Base-by-base conservation (phyloP, 2,329 filamentous ascomycete genomes). In the Raffaelea ambrosiae region DNA sequence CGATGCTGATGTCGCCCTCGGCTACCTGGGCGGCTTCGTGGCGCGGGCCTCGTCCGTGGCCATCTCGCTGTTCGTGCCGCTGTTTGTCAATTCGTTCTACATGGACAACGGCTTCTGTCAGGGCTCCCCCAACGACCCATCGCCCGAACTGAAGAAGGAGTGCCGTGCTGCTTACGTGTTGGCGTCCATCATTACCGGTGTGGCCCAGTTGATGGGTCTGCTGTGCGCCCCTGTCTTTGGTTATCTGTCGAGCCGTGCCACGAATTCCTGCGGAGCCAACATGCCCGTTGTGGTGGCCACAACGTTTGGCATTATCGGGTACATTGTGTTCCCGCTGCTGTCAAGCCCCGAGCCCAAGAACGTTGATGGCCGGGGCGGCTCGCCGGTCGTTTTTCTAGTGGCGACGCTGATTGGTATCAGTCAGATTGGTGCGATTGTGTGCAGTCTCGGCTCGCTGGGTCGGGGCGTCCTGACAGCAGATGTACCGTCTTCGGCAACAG, bases 401-500 rank as follows among this genome's bases (percentile, higher is more conserved):
- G 88, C 89, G 39, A 79, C 84, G 0, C 67, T 95, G 18, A 80
- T 97, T 36, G 93, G 93, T 14, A 79, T 95, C 59, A 94, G 88
- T 58, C 93, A 98, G 65, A 97, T 98, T 52, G 93, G 91, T 2
- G 86, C 89, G 11, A 97, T 98, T 50, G 93, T 98, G 1, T 96
- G 90, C 67, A 95, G 88, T 54, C 76, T 98, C n/a, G 89, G 87
- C 1, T 80, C 93, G 1, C 75, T 98, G 3, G 88, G 88, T 35
- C 81, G 81, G 16, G 90, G 89, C 4, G 84, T 97, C 20, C 71
- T 94, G 20, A 68, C 70, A 5, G 69, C 67, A 2, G 73, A 77
- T 42, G 55, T 69, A 4, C 60, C 59, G 19, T 4, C 4, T 5
- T 3, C 23, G 18, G 16, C 38, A 33, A 1, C 35, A 53, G 49